These are phyloP conservation scores for Allium cepa DNA, from an alignment of 106 monocot genomes.

Conservation along the genomic window DNA sequence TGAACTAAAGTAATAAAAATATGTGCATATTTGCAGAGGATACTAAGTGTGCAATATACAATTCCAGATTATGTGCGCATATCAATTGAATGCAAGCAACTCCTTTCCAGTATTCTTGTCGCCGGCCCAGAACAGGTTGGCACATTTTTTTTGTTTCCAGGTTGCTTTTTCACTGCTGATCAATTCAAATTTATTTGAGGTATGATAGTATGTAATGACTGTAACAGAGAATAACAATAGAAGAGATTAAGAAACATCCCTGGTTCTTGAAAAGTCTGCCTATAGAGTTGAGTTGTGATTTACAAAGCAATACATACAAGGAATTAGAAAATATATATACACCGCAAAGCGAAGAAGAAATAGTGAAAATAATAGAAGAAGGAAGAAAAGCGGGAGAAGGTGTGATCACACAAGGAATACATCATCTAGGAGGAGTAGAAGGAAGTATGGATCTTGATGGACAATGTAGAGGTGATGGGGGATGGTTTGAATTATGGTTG, in stretches of 20 bases:
- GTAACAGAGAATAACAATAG: constrained; percentile 61
- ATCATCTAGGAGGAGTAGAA: constrained; percentile 33
- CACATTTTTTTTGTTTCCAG: no score
- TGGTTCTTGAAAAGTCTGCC: constrained; percentile 70
- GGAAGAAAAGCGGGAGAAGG: constrained; percentile 35
- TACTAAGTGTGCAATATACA: no score
- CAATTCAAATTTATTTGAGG: no score
- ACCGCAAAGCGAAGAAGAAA: constrained; percentile 72
- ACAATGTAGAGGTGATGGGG: no score
- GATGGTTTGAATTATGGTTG: no score
- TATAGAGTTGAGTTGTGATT: constrained; percentile 43
- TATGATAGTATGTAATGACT: background rate
- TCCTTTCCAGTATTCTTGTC: constrained; percentile 55
- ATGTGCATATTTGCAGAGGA: no score
- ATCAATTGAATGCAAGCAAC: constrained; percentile 43
- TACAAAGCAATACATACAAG: constrained; percentile 1
- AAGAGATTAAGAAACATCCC: constrained; percentile 58
- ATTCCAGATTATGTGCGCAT: no score
- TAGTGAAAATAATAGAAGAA: constrained; percentile 53
- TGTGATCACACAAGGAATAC: constrained; percentile 8
- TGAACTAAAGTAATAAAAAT: no score
- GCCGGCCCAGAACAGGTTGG: constrained; percentile 49
- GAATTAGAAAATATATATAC: constrained; percentile 12
- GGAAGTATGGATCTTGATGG: constrained; percentile 54
- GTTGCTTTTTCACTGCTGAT: no score